Evolutionary conservation across 495 filamentous ascomycete genomes (phyloP).

Genomic region (Lepraria neglecta): DNA sequence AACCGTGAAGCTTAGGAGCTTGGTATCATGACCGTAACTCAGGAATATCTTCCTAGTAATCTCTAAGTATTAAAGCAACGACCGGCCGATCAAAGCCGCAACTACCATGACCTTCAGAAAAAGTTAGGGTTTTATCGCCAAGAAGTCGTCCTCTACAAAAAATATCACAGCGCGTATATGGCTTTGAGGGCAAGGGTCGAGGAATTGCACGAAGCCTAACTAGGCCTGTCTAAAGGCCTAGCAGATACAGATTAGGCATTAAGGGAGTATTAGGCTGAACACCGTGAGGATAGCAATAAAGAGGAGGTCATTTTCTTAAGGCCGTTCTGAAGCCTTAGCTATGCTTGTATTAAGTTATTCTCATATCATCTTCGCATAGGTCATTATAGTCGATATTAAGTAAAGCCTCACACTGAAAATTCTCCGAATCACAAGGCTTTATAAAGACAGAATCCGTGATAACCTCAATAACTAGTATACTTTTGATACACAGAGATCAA

Average conservation of each 20-base stretch:
- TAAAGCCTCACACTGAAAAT: no score
- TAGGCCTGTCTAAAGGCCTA: neutral
- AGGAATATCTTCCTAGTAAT: neutral
- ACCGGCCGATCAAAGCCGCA: neutral
- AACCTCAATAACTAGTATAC: no score
- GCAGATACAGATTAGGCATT: neutral
- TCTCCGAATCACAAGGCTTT: no score
- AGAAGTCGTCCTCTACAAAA: neutral
- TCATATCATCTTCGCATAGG: no score
- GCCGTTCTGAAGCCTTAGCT: no score
- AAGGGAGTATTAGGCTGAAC: neutral
- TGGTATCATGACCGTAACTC: neutral
- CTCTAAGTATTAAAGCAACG: neutral
- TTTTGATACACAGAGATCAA: no score
- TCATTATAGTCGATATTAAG: no score
- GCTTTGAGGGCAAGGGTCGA: neutral
- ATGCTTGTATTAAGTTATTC: no score
- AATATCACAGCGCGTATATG: neutral
- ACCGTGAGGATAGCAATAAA: neutral
- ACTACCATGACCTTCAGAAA: neutral
- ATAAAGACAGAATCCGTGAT: no score
- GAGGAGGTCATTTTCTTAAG: neutral
- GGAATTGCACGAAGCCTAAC: neutral
- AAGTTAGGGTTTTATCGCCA: neutral
- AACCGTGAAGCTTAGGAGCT: neutral